These are phyloP conservation scores for Oropetium thomaeum DNA, from an alignment of 176 grass and related monocot species.

Conservation along the genomic window DNA sequence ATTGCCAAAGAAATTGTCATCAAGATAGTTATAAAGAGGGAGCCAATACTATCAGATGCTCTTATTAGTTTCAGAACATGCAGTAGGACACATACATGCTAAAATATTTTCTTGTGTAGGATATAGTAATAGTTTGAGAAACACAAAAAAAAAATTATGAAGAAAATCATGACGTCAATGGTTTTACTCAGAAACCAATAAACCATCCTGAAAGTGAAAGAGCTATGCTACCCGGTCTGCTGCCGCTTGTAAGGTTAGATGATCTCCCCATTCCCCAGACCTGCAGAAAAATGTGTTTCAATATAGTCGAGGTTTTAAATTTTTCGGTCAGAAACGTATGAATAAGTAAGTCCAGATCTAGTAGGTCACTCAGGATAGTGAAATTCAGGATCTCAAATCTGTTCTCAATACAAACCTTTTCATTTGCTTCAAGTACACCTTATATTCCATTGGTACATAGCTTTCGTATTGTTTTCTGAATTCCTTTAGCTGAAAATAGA, in stretches of 20 bases:
- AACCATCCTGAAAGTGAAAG: conserved; percentile 15
- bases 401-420: conserved; percentile 64
- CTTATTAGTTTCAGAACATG: conserved; percentile 3
- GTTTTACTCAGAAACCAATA: conserved; percentile 19
- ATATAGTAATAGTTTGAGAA: neutral
- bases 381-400: conserved; percentile 1
- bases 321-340: neutral
- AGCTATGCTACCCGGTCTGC: conserved; percentile 73
- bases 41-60: neutral
- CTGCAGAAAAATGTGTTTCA: conserved; percentile 33
- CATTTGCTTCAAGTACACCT: conserved; percentile 87
- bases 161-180: conserved; percentile 23
- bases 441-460: conserved; percentile 98
- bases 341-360: conserved; percentile 5
- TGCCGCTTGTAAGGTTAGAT: conserved; percentile 87
- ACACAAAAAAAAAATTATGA: neutral
- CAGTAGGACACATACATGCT: neutral
- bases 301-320: neutral
- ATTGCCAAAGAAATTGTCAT: neutral
- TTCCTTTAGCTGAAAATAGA: conserved; percentile 69
- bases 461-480: conserved; percentile 83
- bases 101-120: neutral
- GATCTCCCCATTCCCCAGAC: conserved; percentile 94
- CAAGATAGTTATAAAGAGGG: neutral
- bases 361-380: neutral